Evolutionary conservation across 1,284 basidiomycete genomes (phyloP), one percentile per base, ranked within the genome.

Genomic region (Neonothopanus nambi): DNA sequence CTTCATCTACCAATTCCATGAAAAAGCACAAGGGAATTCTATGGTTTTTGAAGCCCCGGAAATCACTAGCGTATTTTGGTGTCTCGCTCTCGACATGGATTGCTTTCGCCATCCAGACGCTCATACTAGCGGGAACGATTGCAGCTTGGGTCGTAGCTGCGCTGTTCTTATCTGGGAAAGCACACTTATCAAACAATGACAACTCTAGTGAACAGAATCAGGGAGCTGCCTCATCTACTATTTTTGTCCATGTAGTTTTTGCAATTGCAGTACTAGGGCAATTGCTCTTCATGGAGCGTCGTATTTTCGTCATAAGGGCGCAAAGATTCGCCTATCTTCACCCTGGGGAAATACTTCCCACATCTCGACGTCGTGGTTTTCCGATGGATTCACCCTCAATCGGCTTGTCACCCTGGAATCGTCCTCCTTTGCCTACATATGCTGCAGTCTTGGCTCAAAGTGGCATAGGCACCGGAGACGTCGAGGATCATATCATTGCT

Each of bases 401-500:
- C 57, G 74, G 74, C 1, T 74, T 84, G 54, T 79, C 83, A 11
- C 87, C 86, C 2, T 89, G 86, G 87, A 82, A 83, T 65, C 74
- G 85, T 17, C 84, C 84, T 1, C 78, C 85, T 7, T 69, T 89
- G 41, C 86, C 86, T 0, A 86, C 84, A 3, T 89, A 88, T 63
- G 85, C 84, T 3, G 82, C 84, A 23, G 79, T 82, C 5, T 72
- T 89, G n/a, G 79, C 81, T 15, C 77, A 85, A 59, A 83, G 80
- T 65, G 85, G 86, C 20, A 72, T 72, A 11, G 81, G 82, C n/a
- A 89, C 87, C 1, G 87, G 85, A 30, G 86, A 89, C 64, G 85
- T 86, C 21, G 87, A 89, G 62, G 85, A 87, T 65, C 74, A 79
- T 63, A 64, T 78, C 33, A 87, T 87, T 57, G 86, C 85, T 6